Percentiles rank a stretch among this genome's conserved stretches.
These are phyloP conservation scores for Basidiobolus meristosporus DNA, from an alignment of 371 early-diverging fungal species.

Conservation along the genomic window DNA sequence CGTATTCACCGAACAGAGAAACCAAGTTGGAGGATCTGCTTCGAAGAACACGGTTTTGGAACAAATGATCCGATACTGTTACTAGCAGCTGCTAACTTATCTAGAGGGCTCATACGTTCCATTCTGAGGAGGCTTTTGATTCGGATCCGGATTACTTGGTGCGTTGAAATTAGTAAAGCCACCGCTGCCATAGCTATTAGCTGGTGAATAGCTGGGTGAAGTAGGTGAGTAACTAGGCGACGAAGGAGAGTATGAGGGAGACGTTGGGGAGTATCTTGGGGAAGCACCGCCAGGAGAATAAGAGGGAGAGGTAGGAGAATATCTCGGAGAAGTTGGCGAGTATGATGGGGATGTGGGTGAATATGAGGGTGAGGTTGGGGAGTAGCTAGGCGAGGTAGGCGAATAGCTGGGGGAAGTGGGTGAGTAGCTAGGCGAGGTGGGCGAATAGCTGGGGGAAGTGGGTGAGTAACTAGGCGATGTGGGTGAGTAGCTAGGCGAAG, in stretches of 20 bases:
- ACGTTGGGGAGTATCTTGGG: conserved; percentile 51
- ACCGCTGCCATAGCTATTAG: conserved; percentile 47
- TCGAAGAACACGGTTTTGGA: not conserved
- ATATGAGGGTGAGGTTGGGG: conserved; percentile 63
- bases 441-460: conserved; percentile 44
- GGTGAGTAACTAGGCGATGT: conserved; percentile 41
- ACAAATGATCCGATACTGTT: conserved; percentile 54
- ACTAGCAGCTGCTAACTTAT: conserved; percentile 62
- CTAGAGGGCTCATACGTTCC: conserved; percentile 67
- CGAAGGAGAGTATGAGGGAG: conserved; percentile 41
- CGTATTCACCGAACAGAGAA: too few species aligned
- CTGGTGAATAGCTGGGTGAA: conserved; percentile 18
- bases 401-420: conserved; percentile 34
- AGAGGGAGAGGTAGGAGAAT: conserved; percentile 18
- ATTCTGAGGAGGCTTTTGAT: conserved; percentile 47
- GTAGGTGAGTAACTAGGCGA: conserved; percentile 18
- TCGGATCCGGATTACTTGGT: conserved; percentile 36
- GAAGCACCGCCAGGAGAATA: conserved; percentile 24
- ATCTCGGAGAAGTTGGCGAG: conserved; percentile 31
- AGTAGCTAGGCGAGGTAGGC: conserved; percentile 49
- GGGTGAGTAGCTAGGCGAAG: conserved; percentile 25
- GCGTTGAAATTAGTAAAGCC: conserved; percentile 53
- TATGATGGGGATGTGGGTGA: conserved; percentile 43
- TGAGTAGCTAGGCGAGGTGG: conserved; percentile 48
- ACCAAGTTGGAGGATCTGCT: not conserved